phyloP scores from a whole-genome alignment of 768 basidiomycete species.

The Kondoa malvinella region DNA sequence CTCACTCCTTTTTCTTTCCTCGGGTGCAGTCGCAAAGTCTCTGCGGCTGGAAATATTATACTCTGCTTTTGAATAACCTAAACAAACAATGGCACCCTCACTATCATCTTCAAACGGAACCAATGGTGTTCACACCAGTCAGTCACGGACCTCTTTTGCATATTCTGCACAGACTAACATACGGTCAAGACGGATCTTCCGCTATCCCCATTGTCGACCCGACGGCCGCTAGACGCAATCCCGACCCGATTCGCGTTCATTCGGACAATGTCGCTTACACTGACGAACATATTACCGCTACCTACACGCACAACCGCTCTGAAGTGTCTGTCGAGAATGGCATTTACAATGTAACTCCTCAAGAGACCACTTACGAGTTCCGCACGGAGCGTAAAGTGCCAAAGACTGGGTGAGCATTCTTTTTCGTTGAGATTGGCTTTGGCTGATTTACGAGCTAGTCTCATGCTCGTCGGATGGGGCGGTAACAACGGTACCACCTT shows the following conservation, averaged over 20 bases:
- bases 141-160: too few relatives aligned
- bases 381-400: constrained; percentile 68
- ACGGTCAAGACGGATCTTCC: too few relatives aligned
- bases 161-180: too few relatives aligned
- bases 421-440: neutral
- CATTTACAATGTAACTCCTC: constrained; percentile 63
- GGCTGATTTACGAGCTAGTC: constrained; percentile 36
- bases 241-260: constrained; percentile 54
- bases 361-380: constrained; percentile 69
- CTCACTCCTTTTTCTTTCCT: neutral
- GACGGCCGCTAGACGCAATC: constrained; percentile 60
- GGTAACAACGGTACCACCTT: constrained; percentile 96
- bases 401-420: constrained; percentile 59
- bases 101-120: neutral
- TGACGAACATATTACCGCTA: constrained; percentile 64
- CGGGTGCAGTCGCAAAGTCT: neutral
- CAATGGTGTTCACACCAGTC: too few relatives aligned
- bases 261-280: constrained; percentile 65
- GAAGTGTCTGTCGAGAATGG: constrained; percentile 37
- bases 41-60: neutral
- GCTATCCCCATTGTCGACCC: constrained; percentile 47
- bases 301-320: constrained; percentile 63
- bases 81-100: neutral
- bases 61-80: neutral
- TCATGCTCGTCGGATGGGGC: constrained; percentile 92